These are phyloP conservation scores for Mortierella sp. DNA, from an alignment of 371 early-diverging fungal species.

Conservation along the genomic window DNA sequence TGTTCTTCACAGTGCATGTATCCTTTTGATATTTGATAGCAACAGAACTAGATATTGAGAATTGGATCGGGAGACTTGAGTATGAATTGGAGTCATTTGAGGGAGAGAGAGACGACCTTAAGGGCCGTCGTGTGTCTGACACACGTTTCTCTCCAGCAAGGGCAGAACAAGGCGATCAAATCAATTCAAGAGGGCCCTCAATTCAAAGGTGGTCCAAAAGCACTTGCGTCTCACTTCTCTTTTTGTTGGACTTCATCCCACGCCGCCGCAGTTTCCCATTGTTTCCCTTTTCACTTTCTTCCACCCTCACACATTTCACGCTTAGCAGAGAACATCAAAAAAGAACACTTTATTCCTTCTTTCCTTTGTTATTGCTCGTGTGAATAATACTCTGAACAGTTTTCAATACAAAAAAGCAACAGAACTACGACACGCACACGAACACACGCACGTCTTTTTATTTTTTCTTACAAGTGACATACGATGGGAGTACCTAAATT, in stretches of 20 bases:
- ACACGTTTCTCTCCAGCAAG: background rate
- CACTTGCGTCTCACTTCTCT: background rate
- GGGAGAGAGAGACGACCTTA: background rate
- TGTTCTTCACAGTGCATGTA: background rate
- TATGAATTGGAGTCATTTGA: too few species aligned
- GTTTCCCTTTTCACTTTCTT: background rate
- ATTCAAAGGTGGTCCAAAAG: background rate
- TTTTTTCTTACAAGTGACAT: conserved; percentile 9
- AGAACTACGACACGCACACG: background rate
- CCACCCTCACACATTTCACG: background rate
- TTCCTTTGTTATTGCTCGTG: background rate
- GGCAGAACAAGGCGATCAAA: background rate
- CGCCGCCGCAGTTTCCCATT: background rate
- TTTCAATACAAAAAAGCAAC: conserved; percentile 1
- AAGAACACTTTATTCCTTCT: background rate
- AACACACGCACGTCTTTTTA: background rate
- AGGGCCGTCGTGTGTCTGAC: background rate
- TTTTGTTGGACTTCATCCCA: background rate
- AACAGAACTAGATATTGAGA: background rate
- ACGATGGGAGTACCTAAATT: conserved; percentile 82
- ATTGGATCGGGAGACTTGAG: background rate
- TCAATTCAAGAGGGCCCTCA: background rate
- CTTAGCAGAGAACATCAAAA: background rate
- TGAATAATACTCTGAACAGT: too few species aligned
- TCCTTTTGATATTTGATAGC: background rate